A percentile compares a stretch with the other conserved stretches of the same genome.
These are phyloP conservation scores for Apiotrichum siamense DNA, from an alignment of 1,284 basidiomycete species.

Conservation along the genomic window DNA sequence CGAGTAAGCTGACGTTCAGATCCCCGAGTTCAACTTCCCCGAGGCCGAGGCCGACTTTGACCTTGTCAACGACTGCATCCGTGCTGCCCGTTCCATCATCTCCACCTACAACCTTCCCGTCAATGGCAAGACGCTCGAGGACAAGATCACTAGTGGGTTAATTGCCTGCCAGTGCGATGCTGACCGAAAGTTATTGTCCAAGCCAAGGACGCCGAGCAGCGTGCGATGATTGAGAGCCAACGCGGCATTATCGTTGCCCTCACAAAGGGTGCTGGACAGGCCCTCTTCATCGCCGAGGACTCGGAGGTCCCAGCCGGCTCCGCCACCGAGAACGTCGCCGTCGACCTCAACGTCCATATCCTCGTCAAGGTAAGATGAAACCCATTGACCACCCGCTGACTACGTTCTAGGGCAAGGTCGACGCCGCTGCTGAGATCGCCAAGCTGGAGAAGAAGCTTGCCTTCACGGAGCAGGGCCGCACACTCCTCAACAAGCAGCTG, in stretches of 20 bases:
- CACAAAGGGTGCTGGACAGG: constrained; percentile 79
- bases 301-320: constrained; percentile 74
- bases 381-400: too few species aligned
- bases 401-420: constrained; percentile 67
- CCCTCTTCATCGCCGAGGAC: constrained; percentile 56
- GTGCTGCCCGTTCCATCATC: constrained; percentile 74
- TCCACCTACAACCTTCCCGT: constrained; percentile 86
- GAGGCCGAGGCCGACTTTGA: constrained; percentile 81
- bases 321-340: constrained; percentile 71
- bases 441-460: constrained; percentile 83
- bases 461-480: constrained; percentile 60
- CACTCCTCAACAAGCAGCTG: constrained; percentile 71
- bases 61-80: constrained; percentile 73
- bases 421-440: constrained; percentile 72
- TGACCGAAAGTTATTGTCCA: constrained; percentile 82
- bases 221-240: constrained; percentile 64
- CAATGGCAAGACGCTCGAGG: constrained; percentile 55
- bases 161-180: too few species aligned
- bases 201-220: constrained; percentile 60
- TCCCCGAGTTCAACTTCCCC: constrained; percentile 57
- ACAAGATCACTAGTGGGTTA: constrained; percentile 48
- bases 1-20: constrained; percentile 1
- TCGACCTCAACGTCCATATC: constrained; percentile 69
- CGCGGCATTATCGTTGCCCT: constrained; percentile 69
- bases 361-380: constrained; percentile 78